Conservation (phyloP, 164 flowering plant genomes). For the Stephania cephalantha region DNA sequence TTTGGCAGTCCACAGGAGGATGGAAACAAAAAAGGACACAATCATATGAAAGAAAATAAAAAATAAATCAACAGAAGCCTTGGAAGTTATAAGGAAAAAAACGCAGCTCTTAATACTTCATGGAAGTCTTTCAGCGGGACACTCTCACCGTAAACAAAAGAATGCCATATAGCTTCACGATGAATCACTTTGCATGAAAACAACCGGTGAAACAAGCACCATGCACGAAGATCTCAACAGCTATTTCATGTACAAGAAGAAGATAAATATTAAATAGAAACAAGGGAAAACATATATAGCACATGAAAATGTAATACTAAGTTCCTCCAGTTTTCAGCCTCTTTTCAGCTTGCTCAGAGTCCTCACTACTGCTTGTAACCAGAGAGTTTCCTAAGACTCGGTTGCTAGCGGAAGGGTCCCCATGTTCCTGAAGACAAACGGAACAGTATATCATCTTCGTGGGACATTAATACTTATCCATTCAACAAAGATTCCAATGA, state of each 20-base stretch:
- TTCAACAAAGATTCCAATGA: no score
- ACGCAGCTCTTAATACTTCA: background rate
- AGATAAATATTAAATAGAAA: slow-evolving; percentile 3
- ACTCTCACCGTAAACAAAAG: slow-evolving; percentile 18
- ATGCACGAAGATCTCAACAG: slow-evolving; percentile 36
- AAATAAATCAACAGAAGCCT: no score
- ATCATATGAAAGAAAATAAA: no score
- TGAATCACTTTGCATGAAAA: slow-evolving; percentile 23
- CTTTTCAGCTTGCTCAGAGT: slow-evolving; percentile 56
- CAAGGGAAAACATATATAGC: slow-evolving; percentile 8
- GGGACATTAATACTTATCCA: background rate
- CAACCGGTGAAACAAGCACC: slow-evolving; percentile 17
- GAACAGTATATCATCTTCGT: background rate
- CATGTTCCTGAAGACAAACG: slow-evolving; percentile 26
- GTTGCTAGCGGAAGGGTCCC: slow-evolving; percentile 31
- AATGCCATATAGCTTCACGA: slow-evolving; percentile 21
- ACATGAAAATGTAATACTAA: slow-evolving; percentile 18
- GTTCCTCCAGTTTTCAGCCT: slow-evolving; percentile 47
- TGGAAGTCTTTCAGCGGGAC: slow-evolving; percentile 19
- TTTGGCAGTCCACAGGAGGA: no score
- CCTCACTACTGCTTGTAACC: slow-evolving; percentile 34
- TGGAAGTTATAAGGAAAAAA: no score
- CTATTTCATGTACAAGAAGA: slow-evolving; percentile 18
- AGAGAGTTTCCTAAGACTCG: slow-evolving; percentile 33
- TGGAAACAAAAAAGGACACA: no score